Conservation (phyloP, 1,139 yeast genomes). For the Pichia sp. region DNA sequence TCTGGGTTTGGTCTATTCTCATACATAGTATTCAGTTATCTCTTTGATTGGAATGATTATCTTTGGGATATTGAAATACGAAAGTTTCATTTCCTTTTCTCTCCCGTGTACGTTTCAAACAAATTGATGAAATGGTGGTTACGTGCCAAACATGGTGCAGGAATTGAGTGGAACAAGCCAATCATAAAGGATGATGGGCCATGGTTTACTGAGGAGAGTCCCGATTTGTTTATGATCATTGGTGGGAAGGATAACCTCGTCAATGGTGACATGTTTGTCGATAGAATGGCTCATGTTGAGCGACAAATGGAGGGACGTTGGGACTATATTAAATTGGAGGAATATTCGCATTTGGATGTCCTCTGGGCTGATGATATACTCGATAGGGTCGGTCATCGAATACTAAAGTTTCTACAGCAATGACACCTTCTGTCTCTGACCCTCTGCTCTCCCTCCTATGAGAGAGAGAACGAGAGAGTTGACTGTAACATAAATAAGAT, state of each 20-base stretch:
- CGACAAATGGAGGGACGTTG: conserved; percentile 35
- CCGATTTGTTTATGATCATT: conserved; percentile 54
- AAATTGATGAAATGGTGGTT: conserved; percentile 92
- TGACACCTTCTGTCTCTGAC: no score
- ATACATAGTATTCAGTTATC: conserved; percentile 72
- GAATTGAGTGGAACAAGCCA: conserved; percentile 47
- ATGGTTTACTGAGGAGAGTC: conserved; percentile 50
- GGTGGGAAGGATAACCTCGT: conserved; percentile 64
- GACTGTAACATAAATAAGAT: no score
- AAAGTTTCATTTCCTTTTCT: conserved; percentile 69
- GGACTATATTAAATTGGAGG: conserved; percentile 35
- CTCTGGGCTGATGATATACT: conserved; percentile 48
- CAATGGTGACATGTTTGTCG: conserved; percentile 48
- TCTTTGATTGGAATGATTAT: conserved; percentile 79
- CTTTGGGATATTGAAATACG: conserved; percentile 69
- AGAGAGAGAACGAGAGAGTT: no score
- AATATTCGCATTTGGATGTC: conserved; percentile 49
- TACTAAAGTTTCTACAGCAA: not conserved
- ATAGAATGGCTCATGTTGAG: conserved; percentile 49
- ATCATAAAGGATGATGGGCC: conserved; percentile 41
- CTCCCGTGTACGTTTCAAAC: conserved; percentile 78
- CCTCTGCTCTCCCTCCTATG: no score
- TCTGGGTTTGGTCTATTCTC: conserved; percentile 54
- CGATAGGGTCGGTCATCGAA: conserved; percentile 26
- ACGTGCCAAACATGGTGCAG: conserved; percentile 31